phyloP scores from a whole-genome alignment of 2,329 filamentous ascomycete species.

The Colletotrichum endophyticum region DNA sequence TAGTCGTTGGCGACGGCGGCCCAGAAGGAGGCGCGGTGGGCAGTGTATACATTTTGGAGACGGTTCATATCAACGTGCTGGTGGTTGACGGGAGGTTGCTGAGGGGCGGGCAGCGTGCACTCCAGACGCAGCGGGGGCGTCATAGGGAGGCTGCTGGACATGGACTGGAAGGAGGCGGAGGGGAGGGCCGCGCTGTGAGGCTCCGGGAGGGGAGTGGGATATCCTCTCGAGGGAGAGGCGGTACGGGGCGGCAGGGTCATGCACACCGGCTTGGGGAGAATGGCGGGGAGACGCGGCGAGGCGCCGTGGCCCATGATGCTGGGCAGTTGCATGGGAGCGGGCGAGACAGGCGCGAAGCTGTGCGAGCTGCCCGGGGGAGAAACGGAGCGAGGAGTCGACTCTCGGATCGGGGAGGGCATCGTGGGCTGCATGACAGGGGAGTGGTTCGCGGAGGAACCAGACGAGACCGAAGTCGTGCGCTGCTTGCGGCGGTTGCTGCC shows the following conservation, averaged over 20 bases:
- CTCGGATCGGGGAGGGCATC: conserved; percentile 55
- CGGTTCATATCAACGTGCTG: conserved; percentile 66
- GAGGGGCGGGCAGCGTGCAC: conserved; percentile 52
- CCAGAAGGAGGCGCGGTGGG: conserved; percentile 77
- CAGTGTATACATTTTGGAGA: conserved; percentile 72
- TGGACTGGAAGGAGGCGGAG: conserved; percentile 39
- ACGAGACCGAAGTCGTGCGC: conserved; percentile 73
- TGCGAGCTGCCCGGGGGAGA: conserved; percentile 52
- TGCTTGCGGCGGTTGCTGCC: conserved; percentile 78
- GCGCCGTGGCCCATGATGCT: conserved; percentile 54
- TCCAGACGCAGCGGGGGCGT: conserved; percentile 63
- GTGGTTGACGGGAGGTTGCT: conserved; percentile 34
- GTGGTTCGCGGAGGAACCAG: conserved; percentile 62
- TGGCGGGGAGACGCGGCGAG: conserved; percentile 61
- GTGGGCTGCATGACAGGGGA: conserved; percentile 55
- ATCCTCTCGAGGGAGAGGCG: conserved; percentile 41
- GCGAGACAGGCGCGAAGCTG: conserved; percentile 49
- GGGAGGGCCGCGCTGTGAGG: conserved; percentile 52
- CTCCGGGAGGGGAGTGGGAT: conserved; percentile 45
- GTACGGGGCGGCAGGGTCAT: conserved; percentile 48
- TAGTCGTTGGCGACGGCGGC: conserved; percentile 74
- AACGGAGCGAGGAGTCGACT: conserved; percentile 50
- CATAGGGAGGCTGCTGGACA: conserved; percentile 30
- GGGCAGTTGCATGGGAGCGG: conserved; percentile 55
- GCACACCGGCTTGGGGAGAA: conserved; percentile 68